Base-by-base conservation (phyloP, 768 basidiomycete genomes). In the Hygrophoropsis aurantiaca region DNA sequence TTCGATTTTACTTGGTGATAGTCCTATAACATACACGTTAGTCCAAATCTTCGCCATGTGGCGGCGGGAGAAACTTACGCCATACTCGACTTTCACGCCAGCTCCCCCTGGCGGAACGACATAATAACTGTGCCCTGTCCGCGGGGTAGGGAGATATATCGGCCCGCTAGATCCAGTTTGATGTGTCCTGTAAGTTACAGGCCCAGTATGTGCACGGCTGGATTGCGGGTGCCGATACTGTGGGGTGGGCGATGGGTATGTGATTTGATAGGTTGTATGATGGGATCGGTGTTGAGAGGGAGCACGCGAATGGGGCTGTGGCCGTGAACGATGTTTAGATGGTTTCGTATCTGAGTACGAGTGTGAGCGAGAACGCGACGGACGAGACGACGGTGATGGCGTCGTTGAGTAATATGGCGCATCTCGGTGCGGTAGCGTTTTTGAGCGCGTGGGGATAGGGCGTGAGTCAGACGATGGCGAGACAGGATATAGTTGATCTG, bases 1-100 rank as follows among this genome's bases (percentile, higher is more conserved):
- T 52, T 67, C 4, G 53, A 53, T 3, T 62, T 65, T 20, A 63
- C 34, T 5, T 65, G 60, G 0, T 63, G 46, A n/a, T 67, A 64
- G 59, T 61, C 61, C 20, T 21, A 38, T 15, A 19, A 56, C 5
- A 35, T 9, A 18, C 38, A 24, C 24, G 54, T 21, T 13, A 25
- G 43, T 40, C 32, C 18, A 34, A 18, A 5, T 13, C 24, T 32
- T 44, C 40, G 27, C 25, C 24, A 50, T 41, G 33, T 43, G 26
- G 25, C 25, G 40, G 26, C 38, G 38, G 33, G 38, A 27, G 30
- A 38, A 19, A n/a, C 20, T 34, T 37, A 45, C n/a, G 19, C 20
- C 20, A 6, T 44, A 32, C 21, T 30, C 19, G 47, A 43, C 36
- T 32, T 39, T 30, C 42, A 53, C 42, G 37, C 39, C 26, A 47